Evolutionary conservation across 2,329 filamentous ascomycete genomes (phyloP).

Genomic region (Acarospora socialis): DNA sequence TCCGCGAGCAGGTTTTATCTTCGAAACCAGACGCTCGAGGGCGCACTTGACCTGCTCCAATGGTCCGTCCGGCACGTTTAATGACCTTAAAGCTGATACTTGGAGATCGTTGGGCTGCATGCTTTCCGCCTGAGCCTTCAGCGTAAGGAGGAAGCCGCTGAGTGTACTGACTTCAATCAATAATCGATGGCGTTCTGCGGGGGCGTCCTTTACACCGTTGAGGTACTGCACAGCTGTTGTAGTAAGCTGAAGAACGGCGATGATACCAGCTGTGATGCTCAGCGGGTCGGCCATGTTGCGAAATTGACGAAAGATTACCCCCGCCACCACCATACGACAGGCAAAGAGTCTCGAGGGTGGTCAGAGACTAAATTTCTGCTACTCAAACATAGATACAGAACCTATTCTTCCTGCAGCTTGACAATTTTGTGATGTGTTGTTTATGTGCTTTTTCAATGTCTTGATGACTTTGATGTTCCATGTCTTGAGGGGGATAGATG

Average conservation of each 20-base stretch:
- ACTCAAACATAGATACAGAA: no score
- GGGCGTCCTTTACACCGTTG: constrained; percentile 6
- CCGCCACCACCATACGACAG: no score
- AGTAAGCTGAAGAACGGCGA: constrained; percentile 5
- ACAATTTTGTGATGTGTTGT: no score
- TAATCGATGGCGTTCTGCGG: constrained; percentile 1
- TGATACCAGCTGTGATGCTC: constrained; percentile 4
- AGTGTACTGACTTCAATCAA: not conserved
- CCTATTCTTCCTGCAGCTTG: no score
- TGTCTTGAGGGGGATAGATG: no score
- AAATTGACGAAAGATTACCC: not conserved
- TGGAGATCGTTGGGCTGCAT: not conserved
- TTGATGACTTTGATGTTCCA: no score
- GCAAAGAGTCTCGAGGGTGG: no score
- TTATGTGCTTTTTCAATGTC: no score
- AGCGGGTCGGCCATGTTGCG: constrained; percentile 2
- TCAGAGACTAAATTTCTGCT: no score
- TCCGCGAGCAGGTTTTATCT: constrained; percentile 3
- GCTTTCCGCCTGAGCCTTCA: not conserved
- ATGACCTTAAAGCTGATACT: not conserved
- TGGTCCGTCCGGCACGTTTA: not conserved
- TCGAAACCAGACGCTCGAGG: constrained; percentile 1
- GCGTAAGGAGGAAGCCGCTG: not conserved
- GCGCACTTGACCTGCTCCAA: constrained; percentile 3
- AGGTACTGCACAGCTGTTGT: constrained; percentile 3